Conservation (phyloP, 2,329 filamentous ascomycete genomes). For the Elsinoe perseae region DNA sequence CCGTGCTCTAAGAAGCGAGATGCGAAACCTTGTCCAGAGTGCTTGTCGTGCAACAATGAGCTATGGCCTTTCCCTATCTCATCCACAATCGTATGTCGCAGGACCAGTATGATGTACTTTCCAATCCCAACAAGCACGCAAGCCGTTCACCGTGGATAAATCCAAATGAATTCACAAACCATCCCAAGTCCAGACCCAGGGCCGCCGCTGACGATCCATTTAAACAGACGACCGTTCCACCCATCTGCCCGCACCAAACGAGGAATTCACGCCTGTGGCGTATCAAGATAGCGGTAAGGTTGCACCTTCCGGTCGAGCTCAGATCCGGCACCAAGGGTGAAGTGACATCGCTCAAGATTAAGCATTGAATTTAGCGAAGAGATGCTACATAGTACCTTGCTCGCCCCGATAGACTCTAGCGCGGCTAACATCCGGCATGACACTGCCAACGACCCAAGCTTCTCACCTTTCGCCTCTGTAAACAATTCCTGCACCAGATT, state of each 20-base stretch:
- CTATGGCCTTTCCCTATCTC: no score
- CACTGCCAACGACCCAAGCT: neutral
- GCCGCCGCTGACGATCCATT: neutral
- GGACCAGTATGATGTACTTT: neutral
- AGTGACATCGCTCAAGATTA: neutral
- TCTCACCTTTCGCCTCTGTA: neutral
- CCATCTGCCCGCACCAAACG: neutral
- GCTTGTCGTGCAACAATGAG: neutral
- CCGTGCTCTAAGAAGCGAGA: slow-evolving; percentile 2
- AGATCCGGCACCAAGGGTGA: neutral
- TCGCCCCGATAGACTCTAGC: no score
- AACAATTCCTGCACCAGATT: neutral
- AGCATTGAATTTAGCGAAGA: neutral
- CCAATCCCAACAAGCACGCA: neutral
- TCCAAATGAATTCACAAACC: neutral
- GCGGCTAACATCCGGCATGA: no score
- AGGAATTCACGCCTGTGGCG: no score
- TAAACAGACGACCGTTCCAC: neutral
- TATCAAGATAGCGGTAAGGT: neutral
- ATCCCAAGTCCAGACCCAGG: neutral
- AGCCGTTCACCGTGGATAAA: neutral
- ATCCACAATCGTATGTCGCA: no score
- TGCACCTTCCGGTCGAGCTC: neutral
- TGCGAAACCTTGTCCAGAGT: neutral
- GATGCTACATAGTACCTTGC: no score